These are phyloP conservation scores for Leucoagaricus sp. DNA, from an alignment of 1,284 basidiomycete genomes.

Conservation along the genomic window DNA sequence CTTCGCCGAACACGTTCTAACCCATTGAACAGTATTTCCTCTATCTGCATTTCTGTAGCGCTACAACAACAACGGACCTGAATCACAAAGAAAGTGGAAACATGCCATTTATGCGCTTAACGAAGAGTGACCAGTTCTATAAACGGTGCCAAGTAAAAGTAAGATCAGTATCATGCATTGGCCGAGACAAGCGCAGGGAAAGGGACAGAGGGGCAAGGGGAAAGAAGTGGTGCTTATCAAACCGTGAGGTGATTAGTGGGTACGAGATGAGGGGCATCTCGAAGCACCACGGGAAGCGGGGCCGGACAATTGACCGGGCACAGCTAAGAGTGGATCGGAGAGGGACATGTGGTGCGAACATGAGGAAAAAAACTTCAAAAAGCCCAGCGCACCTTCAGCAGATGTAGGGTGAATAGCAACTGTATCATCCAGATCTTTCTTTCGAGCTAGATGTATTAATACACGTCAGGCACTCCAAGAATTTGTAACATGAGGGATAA, in stretches of 20 bases:
- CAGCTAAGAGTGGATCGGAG: no score
- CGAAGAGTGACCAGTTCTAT: conserved; percentile 31
- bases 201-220: background rate
- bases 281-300: background rate
- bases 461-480: background rate
- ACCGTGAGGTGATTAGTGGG: no score
- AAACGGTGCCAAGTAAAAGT: background rate
- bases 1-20: no score
- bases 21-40: no score
- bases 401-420: conserved; percentile 92
- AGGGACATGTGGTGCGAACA: background rate
- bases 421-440: conserved; percentile 84
- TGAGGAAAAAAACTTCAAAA: background rate
- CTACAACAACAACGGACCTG: background rate
- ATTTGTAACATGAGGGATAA: conserved; percentile 4
- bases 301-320: background rate
- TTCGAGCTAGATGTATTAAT: conserved; percentile 54
- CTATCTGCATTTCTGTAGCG: background rate
- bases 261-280: no score
- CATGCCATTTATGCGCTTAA: conserved; percentile 16
- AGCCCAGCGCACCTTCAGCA: conserved; percentile 58
- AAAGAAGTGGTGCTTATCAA: no score
- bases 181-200: background rate
- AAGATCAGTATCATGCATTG: conserved; percentile 8
- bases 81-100: background rate